phyloP scores from a whole-genome alignment of 192 early-diverging fungal species.

The Lobulomyces angularis region DNA sequence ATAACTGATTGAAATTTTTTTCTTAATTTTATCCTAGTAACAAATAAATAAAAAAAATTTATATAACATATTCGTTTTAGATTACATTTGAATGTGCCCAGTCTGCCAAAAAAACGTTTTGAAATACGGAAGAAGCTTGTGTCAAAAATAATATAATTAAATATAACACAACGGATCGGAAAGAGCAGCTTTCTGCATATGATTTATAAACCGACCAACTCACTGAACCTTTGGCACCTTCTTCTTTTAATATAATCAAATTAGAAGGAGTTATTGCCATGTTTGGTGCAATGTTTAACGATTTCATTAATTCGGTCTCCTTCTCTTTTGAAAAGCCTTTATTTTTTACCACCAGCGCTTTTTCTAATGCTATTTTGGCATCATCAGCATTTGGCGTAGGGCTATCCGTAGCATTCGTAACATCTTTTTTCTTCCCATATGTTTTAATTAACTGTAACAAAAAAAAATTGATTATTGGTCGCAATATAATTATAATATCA shows the following conservation, averaged over 20 bases:
- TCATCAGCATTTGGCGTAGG: background rate
- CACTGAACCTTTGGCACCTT: constrained; percentile 71
- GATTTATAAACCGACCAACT: constrained; percentile 64
- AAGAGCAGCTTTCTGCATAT: constrained; percentile 68
- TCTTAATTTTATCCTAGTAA: constrained; percentile 1
- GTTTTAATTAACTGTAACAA: too few relatives aligned
- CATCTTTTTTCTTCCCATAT: too few relatives aligned
- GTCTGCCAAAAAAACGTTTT: constrained; percentile 35
- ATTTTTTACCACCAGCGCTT: background rate
- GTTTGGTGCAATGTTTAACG: constrained; percentile 2
- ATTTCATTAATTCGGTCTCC: constrained; percentile 5
- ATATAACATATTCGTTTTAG: constrained; percentile 9
- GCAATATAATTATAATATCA: too few relatives aligned
- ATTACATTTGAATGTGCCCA: constrained; percentile 37
- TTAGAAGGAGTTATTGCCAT: too few relatives aligned
- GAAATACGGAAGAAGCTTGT: constrained; percentile 25
- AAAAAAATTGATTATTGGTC: too few relatives aligned
- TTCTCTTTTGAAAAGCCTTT: background rate
- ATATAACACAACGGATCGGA: constrained; percentile 42
- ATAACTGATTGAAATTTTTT: background rate
- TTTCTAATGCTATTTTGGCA: constrained; percentile 2
- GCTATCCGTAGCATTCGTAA: constrained; percentile 2
- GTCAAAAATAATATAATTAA: constrained; percentile 31
- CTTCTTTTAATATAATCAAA: constrained; percentile 75
- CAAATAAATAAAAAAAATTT: background rate